These are phyloP conservation scores for Nothophytophthora sp. DNA, from an alignment of 352 stramenopile species.

Conservation along the genomic window DNA sequence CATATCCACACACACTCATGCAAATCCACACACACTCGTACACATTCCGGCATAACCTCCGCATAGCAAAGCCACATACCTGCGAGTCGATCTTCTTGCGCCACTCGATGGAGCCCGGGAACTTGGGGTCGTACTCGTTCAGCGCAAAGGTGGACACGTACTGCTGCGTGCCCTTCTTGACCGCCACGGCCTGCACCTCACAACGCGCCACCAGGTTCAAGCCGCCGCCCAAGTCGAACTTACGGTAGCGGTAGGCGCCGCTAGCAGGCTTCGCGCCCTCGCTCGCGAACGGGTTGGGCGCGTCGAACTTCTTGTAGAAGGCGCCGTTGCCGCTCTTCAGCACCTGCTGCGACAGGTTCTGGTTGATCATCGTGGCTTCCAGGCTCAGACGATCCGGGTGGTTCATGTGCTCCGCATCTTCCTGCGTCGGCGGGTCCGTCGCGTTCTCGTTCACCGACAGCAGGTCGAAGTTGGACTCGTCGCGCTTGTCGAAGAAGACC, in stretches of 20 bases:
- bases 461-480: constrained; percentile 94
- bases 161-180: constrained; percentile 87
- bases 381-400: constrained; percentile 94
- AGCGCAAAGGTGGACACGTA: constrained; percentile 96
- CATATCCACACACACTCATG: constrained; percentile 12
- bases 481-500: constrained; percentile 98
- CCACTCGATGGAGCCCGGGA: constrained; percentile 89
- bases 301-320: constrained; percentile 65
- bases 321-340: constrained; percentile 61
- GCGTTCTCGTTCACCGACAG: constrained; percentile 96
- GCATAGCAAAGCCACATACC: constrained; percentile 32
- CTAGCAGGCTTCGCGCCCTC: constrained; percentile 91
- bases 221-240: constrained; percentile 92
- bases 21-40: constrained; percentile 14
- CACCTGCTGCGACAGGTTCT: constrained; percentile 99
- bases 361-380: constrained; percentile 98
- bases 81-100: constrained; percentile 97
- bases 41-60: constrained; percentile 9
- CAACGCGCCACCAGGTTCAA: constrained; percentile 93
- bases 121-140: constrained; percentile 97
- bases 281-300: constrained; percentile 95
- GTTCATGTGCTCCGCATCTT: constrained; percentile 94
- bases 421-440: constrained; percentile 85
- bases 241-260: constrained; percentile 97
- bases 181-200: constrained; percentile 93